Percentiles rank a stretch among this genome's conserved stretches.
These are phyloP conservation scores for Sclerotiophoma versabilis DNA, from an alignment of 2,329 filamentous ascomycete genomes.

Conservation along the genomic window DNA sequence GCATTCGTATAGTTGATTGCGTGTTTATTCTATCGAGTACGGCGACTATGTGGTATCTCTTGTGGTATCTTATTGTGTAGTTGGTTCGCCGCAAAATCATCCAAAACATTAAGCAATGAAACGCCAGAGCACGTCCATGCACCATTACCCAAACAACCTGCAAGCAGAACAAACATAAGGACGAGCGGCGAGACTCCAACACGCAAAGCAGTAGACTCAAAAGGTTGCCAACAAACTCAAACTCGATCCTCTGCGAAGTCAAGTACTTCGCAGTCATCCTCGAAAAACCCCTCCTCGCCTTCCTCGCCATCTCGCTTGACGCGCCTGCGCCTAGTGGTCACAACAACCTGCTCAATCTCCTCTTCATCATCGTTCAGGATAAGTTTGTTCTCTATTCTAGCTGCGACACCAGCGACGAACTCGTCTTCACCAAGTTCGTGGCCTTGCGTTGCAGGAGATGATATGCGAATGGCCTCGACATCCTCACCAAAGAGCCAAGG, in stretches of 20 bases:
- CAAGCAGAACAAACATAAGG: background rate
- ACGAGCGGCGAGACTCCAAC: background rate
- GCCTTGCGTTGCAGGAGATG: slow-evolving; percentile 43
- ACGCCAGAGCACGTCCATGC: background rate
- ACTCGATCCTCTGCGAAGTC: slow-evolving; percentile 76
- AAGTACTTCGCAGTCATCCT: slow-evolving; percentile 90
- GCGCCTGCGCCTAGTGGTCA: slow-evolving; percentile 76
- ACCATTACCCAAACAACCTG: background rate
- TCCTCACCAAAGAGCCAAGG: slow-evolving; percentile 63
- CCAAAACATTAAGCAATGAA: background rate
- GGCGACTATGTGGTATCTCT: slow-evolving; percentile 9
- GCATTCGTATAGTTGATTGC: background rate
- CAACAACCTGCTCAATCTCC: slow-evolving; percentile 78
- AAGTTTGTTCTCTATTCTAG: slow-evolving; percentile 49
- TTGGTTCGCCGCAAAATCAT: background rate
- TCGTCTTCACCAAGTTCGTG: slow-evolving; percentile 49
- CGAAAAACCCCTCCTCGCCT: slow-evolving; percentile 78
- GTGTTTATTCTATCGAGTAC: slow-evolving; percentile 3
- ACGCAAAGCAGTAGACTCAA: background rate
- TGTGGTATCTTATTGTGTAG: background rate
- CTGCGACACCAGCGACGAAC: slow-evolving; percentile 61
- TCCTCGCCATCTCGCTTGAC: slow-evolving; percentile 61
- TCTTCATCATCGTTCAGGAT: slow-evolving; percentile 61
- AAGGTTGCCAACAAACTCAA: slow-evolving; percentile 17
- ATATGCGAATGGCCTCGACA: slow-evolving; percentile 57